A percentile compares a stretch with the other conserved stretches of the same genome.
Conservation (phyloP, 2,329 filamentous ascomycete species). For the Nigrospora oryzae region DNA sequence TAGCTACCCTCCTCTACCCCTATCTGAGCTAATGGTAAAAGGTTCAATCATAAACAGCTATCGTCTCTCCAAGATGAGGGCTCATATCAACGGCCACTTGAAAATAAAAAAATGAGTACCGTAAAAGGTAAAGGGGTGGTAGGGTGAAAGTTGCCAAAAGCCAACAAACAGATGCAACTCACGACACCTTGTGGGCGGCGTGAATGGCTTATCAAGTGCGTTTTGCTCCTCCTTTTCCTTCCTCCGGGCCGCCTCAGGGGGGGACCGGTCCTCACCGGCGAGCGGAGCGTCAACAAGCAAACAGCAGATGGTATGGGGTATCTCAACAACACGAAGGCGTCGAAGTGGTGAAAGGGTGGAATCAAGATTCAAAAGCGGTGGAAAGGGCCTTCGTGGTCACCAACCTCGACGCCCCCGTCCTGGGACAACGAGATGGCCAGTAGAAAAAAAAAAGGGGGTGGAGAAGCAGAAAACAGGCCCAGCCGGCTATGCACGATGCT, state of each 20-base stretch:
- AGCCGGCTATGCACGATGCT: constrained; percentile 10
- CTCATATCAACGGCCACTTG: too few relatives aligned
- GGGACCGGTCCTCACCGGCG: constrained; percentile 11
- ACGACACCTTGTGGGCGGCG: too few relatives aligned
- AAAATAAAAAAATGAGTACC: too few relatives aligned
- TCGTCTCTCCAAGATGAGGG: too few relatives aligned
- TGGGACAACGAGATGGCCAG: constrained; percentile 8
- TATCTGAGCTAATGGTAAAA: too few relatives aligned
- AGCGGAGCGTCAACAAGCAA: constrained; percentile 7
- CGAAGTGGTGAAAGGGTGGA: neutral
- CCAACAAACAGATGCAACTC: too few relatives aligned
- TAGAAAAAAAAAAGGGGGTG: constrained; percentile 6
- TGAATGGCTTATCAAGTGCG: too few relatives aligned
- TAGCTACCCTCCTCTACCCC: too few relatives aligned
- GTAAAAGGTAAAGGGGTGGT: too few relatives aligned
- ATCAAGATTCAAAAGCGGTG: constrained; percentile 1
- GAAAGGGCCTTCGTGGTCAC: constrained; percentile 11
- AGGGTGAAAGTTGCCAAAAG: too few relatives aligned
- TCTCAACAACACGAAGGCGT: constrained; percentile 13
- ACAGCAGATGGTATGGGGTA: constrained; percentile 7
- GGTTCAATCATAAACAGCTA: too few relatives aligned
- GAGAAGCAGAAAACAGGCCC: constrained; percentile 6
- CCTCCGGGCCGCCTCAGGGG: neutral
- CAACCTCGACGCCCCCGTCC: constrained; percentile 10
- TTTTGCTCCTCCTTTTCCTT: neutral